Base-by-base conservation (phyloP, 129 eudicot species). In the Dittrichia graveolens region DNA sequence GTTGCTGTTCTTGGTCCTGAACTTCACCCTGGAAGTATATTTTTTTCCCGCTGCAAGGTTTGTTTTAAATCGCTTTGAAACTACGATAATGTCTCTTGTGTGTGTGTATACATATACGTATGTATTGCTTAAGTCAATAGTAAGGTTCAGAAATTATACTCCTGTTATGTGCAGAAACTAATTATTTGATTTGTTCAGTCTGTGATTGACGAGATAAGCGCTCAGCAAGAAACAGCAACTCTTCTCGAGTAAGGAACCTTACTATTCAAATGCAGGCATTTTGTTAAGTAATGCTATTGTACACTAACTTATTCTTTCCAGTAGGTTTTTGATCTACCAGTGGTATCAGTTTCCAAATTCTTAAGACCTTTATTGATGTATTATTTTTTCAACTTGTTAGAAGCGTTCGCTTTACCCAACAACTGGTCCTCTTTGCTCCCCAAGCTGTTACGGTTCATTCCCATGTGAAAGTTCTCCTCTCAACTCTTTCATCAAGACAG, bases 1-100 rank as follows among this genome's bases (percentile, higher is more conserved):
- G 98, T 94, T 82, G 96, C 98, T 79, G 96, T 94, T 71, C 86
- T 90, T 74, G 98, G 98, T 72, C 98, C 98, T 56, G 98, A 94
- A 78, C 97, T 94, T 83, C 79, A 93, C 53, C 97, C 98, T 50
- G 98, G 95, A 78, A 94, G 98, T 84, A 90, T 84, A 63, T 94
- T 94, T 69, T 94, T 94, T 82, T 94, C 98, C 19, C 98, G 96
- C 70, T 90, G 96, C 95, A 94, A 94, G 98, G 98, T 94, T 67
- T 68, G 69, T 74, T 54, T 37, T 57, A 5, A 38, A 11, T 43
- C 53, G 46, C 42, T 58, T 50, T 67, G 61, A 31, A 72, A 54
- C 47, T 65, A 65, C 63, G 6, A n/a, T 71, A n/a, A 9, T 43
- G 61, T 69, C 16, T 1, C 42, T 8, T 67, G 49, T 52, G 2